Evolutionary conservation across 1,139 yeast genomes (phyloP).

Genomic region (Candida freyschussii): DNA sequence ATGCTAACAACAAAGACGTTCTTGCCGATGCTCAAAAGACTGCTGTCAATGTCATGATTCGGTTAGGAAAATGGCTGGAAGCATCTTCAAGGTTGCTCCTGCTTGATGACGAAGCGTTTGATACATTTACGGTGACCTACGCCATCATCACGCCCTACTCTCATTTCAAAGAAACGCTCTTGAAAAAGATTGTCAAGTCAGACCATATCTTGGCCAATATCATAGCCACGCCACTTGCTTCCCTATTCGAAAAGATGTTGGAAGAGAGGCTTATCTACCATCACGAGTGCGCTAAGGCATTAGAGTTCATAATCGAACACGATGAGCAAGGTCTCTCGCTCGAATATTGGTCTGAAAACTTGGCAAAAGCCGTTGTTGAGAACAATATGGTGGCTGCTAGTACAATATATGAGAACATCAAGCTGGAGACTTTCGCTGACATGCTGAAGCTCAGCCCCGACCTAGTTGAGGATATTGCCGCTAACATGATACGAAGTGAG

Average conservation of each 20-base stretch:
- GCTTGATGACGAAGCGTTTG: conserved; percentile 13
- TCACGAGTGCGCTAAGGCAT: conserved; percentile 10
- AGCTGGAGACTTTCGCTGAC: conserved; percentile 12
- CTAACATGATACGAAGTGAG: conserved; percentile 20
- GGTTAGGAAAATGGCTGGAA: conserved; percentile 19
- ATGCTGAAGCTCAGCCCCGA: conserved; percentile 9
- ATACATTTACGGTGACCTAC: conserved; percentile 11
- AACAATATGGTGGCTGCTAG: conserved; percentile 18
- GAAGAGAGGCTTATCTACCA: conserved; percentile 13
- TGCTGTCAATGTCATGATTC: conserved; percentile 15
- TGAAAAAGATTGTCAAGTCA: conserved; percentile 11
- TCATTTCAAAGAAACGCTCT: conserved; percentile 11
- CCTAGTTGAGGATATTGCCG: conserved; percentile 15
- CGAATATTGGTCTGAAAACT: conserved; percentile 4
- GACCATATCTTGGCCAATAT: conserved; percentile 7
- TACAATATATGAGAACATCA: conserved; percentile 18
- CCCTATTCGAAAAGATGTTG: conserved; percentile 15
- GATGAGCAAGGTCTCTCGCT: conserved; percentile 4
- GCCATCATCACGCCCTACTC: conserved; percentile 13
- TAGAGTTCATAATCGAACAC: conserved; percentile 5
- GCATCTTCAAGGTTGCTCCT: conserved; percentile 16
- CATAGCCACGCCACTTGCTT: conserved; percentile 8
- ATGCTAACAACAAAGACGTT: conserved; percentile 1
- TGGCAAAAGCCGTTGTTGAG: conserved; percentile 16
- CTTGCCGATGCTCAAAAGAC: conserved; percentile 9